Base-by-base conservation (phyloP, 2,329 filamentous ascomycete species). In the Sphaerulina musiva region DNA sequence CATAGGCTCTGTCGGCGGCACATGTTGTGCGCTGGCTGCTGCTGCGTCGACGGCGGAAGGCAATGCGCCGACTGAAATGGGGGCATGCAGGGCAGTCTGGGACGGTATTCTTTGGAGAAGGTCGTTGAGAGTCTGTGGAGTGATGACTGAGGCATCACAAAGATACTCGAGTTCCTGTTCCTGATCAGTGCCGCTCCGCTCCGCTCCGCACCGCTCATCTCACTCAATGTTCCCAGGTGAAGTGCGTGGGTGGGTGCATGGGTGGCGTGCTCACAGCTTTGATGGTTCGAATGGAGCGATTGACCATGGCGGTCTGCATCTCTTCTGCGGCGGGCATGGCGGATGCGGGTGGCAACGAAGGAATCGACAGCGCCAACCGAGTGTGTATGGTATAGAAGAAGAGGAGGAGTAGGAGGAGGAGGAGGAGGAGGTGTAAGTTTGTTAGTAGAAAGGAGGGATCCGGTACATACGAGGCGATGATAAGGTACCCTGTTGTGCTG, bases 91-190 rank as follows among this genome's bases (percentile, higher is more conserved):
- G 17, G 81, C 75, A 12, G 81, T 81, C 68, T 90, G 87, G 61
- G 79, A 74, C 36, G 91, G 92, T 32, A 97, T 84, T 65, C 87
- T 80, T 60, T 77, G 74, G 67, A 85, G 78, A 70, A 96, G 89
- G 48, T 79, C 80, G 66, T 88, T 85, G 69, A 91, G 89, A 67
- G 85, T 83, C 53, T 83, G 75, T 56, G 87, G 84, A 59, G 80
- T 83, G 69, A 97, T 88, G 67, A 91, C 78, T 62, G 85, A 85
- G 66, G 86, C 83, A 70, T 95, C 91, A 62, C 89, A 81, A 57
- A 97, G 87, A 63, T 84, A 87, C 72, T 95, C 90, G 57, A 96
- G 86, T 76, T 96, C 91, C 91, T 95, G 62, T 14, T 42, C 26
- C 26, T 29, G 32, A 58, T 69, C 57, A 66, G 57, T 23, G 42